phyloP scores from a whole-genome alignment of 495 filamentous ascomycete species.

The Trichoderma reesei region DNA sequence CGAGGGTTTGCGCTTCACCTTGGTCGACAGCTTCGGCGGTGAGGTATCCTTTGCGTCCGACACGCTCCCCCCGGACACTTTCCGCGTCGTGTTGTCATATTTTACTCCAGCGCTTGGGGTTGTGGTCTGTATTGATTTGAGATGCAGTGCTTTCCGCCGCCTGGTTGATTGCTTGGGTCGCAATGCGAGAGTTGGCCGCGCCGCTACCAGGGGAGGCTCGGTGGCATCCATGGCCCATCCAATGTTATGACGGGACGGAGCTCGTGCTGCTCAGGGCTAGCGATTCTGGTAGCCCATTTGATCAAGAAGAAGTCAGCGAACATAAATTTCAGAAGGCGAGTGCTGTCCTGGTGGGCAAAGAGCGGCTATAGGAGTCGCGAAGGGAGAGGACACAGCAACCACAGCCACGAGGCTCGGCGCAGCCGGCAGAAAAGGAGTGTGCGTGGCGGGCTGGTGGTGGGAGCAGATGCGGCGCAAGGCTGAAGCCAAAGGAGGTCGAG shows the following conservation, averaged over 20 bases:
- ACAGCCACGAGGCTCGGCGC: not conserved
- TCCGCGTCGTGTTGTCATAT: not conserved
- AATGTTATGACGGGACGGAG: constrained; percentile 4
- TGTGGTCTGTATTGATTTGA: not conserved
- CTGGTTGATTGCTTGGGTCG: not conserved
- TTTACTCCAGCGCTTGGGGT: not conserved
- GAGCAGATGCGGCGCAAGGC: not conserved
- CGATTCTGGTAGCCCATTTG: not conserved
- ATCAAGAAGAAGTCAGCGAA: not conserved
- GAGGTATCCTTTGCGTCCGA: constrained; percentile 21
- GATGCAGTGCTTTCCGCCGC: not conserved
- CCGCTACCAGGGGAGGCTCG: not conserved
- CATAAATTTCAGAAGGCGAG: not conserved
- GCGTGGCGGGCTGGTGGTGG: not conserved
- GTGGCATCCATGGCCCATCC: constrained; percentile 7
- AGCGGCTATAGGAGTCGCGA: not conserved
- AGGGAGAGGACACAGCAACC: not conserved
- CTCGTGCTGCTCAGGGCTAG: constrained; percentile 5
- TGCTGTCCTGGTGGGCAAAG: not conserved
- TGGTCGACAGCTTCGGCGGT: not conserved
- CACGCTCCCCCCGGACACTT: not conserved
- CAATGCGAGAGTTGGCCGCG: not conserved
- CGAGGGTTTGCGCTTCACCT: not conserved
- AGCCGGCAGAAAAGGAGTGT: not conserved
- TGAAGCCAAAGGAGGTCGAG: not conserved